A percentile compares a stretch with the other conserved stretches of the same genome.
phyloP scores from a whole-genome alignment of 73 alveolate genomes.

The Paramecium sonneborni region DNA sequence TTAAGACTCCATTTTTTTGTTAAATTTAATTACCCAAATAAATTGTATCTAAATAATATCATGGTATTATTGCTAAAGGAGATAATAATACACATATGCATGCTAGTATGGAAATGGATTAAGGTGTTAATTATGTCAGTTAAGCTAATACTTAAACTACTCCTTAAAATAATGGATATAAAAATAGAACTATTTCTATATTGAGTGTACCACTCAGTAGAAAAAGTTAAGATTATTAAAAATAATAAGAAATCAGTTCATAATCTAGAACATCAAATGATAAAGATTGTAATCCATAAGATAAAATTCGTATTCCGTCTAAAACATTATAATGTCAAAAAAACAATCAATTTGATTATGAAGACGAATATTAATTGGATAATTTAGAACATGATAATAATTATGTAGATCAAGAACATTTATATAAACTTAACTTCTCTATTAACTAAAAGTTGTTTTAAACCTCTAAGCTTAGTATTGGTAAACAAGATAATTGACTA shows the following conservation, averaged over 20 bases:
- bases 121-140: slow-evolving; percentile 8
- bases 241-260: not conserved
- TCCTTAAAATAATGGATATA: not conserved
- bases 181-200: not conserved
- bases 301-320: not conserved
- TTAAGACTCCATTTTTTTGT: not conserved
- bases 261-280: slow-evolving; percentile 17
- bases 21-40: slow-evolving; percentile 13
- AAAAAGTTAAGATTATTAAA: not conserved
- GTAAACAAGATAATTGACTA: not conserved
- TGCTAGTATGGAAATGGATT: slow-evolving; percentile 47
- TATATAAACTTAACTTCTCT: not conserved
- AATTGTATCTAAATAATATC: slow-evolving; percentile 28
- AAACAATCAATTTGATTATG: not conserved
- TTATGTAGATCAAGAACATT: slow-evolving; percentile 20
- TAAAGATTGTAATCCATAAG: not conserved
- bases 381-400: slow-evolving; percentile 2
- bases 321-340: not conserved
- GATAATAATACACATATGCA: not conserved
- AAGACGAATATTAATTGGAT: not conserved
- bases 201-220: not conserved
- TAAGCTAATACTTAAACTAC: slow-evolving; percentile 14
- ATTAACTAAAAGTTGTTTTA: slow-evolving; percentile 3
- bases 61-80: slow-evolving; percentile 20
- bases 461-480: not conserved